Evolutionary conservation across 768 basidiomycete genomes (phyloP).

Genomic region (Lactarius akahatsu): DNA sequence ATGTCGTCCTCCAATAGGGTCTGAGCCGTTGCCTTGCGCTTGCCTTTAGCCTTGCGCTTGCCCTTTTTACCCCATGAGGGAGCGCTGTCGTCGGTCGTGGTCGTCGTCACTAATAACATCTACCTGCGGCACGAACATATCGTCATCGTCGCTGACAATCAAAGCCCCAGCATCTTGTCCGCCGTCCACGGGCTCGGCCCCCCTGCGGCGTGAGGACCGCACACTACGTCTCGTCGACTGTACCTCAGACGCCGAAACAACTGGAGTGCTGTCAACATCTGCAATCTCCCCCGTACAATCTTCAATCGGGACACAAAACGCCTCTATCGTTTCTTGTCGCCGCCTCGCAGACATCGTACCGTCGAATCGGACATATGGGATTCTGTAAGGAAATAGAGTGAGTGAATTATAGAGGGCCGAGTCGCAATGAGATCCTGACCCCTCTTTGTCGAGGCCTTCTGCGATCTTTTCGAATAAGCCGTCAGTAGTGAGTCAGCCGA

Average conservation of each 20-base stretch:
- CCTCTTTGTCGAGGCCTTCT: slow-evolving; percentile 61
- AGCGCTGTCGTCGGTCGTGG: slow-evolving; percentile 3
- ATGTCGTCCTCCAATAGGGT: background rate
- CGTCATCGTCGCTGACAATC: slow-evolving; percentile 33
- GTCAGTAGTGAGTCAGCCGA: background rate
- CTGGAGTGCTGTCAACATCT: slow-evolving; percentile 5
- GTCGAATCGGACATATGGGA: slow-evolving; percentile 78
- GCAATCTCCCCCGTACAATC: slow-evolving; percentile 29
- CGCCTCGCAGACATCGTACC: slow-evolving; percentile 81
- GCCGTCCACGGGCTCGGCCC: slow-evolving; percentile 3
- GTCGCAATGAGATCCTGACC: slow-evolving; percentile 41
- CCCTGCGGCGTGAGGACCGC: slow-evolving; percentile 12
- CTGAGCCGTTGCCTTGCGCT: slow-evolving; percentile 29
- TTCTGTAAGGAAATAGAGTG: slow-evolving; percentile 42
- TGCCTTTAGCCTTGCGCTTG: slow-evolving; percentile 29
- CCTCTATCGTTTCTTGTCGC: slow-evolving; percentile 73
- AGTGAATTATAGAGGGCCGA: background rate
- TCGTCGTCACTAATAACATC: slow-evolving; percentile 32
- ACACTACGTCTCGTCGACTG: slow-evolving; percentile 23
- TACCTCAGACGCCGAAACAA: slow-evolving; percentile 23
- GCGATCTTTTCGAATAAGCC: slow-evolving; percentile 53
- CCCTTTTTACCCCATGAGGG: slow-evolving; percentile 30
- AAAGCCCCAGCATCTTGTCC: slow-evolving; percentile 15
- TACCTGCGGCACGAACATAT: slow-evolving; percentile 35
- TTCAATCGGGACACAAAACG: slow-evolving; percentile 69